phyloP scores from a whole-genome alignment of 148 eudicot species.

The Arbutus unedo region DNA sequence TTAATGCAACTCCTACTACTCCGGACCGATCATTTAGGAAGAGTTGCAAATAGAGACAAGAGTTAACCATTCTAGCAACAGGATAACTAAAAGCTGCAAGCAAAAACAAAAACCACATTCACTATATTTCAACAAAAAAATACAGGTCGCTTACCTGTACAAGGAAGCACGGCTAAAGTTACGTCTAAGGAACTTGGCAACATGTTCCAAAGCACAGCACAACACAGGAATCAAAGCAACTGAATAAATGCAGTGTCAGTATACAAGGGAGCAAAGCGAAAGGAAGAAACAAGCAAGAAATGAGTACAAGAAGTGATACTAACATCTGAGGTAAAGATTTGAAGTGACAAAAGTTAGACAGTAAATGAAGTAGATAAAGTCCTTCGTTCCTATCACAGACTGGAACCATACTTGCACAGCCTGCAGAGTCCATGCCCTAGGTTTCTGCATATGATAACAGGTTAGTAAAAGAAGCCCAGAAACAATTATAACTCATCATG shows the following conservation, averaged over 20 bases:
- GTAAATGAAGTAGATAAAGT: conserved; percentile 79
- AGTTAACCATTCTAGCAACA: background rate
- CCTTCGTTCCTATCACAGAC: conserved; percentile 77
- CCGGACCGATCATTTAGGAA: background rate
- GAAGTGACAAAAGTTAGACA: conserved; percentile 85
- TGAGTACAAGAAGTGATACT: conserved; percentile 23
- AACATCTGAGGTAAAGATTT: conserved; percentile 79
- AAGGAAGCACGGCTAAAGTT: conserved; percentile 77
- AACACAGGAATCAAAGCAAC: conserved; percentile 90
- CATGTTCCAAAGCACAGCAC: conserved; percentile 80
- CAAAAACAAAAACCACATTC: background rate
- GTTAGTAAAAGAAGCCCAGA: background rate
- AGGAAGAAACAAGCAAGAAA: background rate
- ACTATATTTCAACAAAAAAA: background rate
- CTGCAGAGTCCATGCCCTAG: conserved; percentile 90
- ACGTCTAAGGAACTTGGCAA: conserved; percentile 87
- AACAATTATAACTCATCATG: background rate
- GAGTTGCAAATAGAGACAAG: background rate
- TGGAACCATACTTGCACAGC: conserved; percentile 90
- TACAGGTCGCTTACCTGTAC: conserved; percentile 54
- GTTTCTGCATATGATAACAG: conserved; percentile 54
- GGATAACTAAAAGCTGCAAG: background rate
- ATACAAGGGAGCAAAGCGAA: conserved; percentile 12
- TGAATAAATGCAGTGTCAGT: conserved; percentile 30
- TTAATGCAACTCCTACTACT: background rate